Evolutionary conservation across 441 rosid species (phyloP), one percentile per base, ranked within the genome.

Genomic region (Iberis amara): DNA sequence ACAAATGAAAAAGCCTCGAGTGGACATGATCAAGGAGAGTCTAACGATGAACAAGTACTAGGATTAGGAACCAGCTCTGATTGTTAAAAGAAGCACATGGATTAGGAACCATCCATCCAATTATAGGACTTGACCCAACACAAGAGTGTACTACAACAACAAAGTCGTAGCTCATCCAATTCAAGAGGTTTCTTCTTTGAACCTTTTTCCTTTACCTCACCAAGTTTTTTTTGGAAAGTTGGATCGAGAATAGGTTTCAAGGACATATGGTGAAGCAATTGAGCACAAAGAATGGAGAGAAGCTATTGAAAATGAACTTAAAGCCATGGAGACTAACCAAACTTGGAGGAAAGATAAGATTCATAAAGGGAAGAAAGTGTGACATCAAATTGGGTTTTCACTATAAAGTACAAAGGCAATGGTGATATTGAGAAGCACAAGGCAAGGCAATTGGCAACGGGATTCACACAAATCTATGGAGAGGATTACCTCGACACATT

Each of bases 181-280:
- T 3, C 39, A 35, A 35, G 2, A 1, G 0, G 6, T 3, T 0
- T 35, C 5, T 3, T 10, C 38, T 3, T 6, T 35, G 3, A 6
- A 0, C 0, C 13, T 3, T 1, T 0, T 10, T 4, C 39, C 39
- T 0, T 0, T 0, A 1, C 2, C 0, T 0, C 39, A 35, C 1
- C 6, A 35, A n/a, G 39, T 6, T 0, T 35, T n/a, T 0, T 1
- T 35, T 0, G 39, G 3, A 0, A 1, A 10, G 4, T 1, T 10
- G 1, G 6, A 35, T 3, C 10, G 0, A 10, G n/a, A n/a, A n/a
- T n/a, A n/a, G n/a, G n/a, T n/a, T n/a, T n/a, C 38, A 10, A 0
- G 0, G 0, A 35, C 5, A 0, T 36, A 11, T 36, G 13, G 4
- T 4, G 14, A 11, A 2, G 40, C 15, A 1, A 11, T 0, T 3